Conservation (phyloP, 305 asterid genomes). For the Plantago coronopus region DNA sequence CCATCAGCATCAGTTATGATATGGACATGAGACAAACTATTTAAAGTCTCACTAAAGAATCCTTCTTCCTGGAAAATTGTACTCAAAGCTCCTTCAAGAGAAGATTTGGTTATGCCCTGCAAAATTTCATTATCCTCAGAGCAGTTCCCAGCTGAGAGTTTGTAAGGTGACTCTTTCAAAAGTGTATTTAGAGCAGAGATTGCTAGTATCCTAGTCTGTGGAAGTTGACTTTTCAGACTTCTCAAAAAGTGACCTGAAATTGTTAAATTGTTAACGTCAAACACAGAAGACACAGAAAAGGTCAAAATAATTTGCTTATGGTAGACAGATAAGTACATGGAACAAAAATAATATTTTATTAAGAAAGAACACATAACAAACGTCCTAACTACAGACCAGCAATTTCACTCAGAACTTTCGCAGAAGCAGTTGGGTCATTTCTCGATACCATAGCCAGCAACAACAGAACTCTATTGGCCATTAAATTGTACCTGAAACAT, state of each 20-base stretch:
- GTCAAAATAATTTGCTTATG: slow-evolving; percentile 8
- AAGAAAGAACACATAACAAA: slow-evolving; percentile 5
- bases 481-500: slow-evolving; percentile 87
- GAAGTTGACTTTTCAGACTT: slow-evolving; percentile 96
- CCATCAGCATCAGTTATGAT: slow-evolving; percentile 67
- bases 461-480: slow-evolving; percentile 96
- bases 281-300: slow-evolving; percentile 13
- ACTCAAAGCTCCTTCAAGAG: slow-evolving; percentile 83
- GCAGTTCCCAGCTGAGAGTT: slow-evolving; percentile 43
- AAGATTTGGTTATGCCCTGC: slow-evolving; percentile 54
- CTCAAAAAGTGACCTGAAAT: slow-evolving; percentile 91
- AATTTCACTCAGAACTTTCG: slow-evolving; percentile 67
- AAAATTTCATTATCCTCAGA: slow-evolving; percentile 29
- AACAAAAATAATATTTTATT: not conserved
- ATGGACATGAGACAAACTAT: slow-evolving; percentile 91
- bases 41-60: slow-evolving; percentile 74
- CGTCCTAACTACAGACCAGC: slow-evolving; percentile 58
- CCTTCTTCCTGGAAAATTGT: slow-evolving; percentile 88
- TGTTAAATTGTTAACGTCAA: slow-evolving; percentile 23
- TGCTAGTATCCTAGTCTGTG: slow-evolving; percentile 97
- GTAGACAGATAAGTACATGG: not conserved
- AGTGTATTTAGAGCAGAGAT: slow-evolving; percentile 95
- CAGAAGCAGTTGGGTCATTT: slow-evolving; percentile 63
- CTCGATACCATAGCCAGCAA: slow-evolving; percentile 92
- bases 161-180: slow-evolving; percentile 95